A percentile compares a stretch with the other conserved stretches of the same genome.
These are phyloP conservation scores for Penicillium italicum DNA, from an alignment of 2,329 filamentous ascomycete species.

Conservation along the genomic window DNA sequence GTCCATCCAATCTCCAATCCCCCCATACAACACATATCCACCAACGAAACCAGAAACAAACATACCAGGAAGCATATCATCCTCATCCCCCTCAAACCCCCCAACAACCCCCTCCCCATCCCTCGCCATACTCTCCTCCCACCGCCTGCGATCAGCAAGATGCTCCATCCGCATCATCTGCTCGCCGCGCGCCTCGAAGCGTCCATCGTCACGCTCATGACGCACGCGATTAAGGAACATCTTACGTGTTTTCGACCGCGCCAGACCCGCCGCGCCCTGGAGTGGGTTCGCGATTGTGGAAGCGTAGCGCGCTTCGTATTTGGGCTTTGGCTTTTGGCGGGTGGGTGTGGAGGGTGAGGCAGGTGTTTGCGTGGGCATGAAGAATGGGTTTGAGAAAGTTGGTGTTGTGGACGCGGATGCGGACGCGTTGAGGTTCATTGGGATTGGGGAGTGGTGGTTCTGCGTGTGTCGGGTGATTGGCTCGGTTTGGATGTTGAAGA, in stretches of 20 bases:
- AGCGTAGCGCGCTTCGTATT: slow-evolving; percentile 38
- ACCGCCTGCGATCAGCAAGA: slow-evolving; percentile 37
- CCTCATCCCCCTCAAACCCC: slow-evolving; percentile 25
- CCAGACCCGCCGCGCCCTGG: slow-evolving; percentile 23
- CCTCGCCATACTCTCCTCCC: slow-evolving; percentile 39
- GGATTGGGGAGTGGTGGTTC: neutral
- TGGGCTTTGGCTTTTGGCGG: slow-evolving; percentile 21
- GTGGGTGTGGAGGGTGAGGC: slow-evolving; percentile 7
- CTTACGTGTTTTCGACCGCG: slow-evolving; percentile 36
- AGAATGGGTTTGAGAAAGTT: slow-evolving; percentile 12
- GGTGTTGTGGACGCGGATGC: slow-evolving; percentile 7
- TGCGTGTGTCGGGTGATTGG: neutral
- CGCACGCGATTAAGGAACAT: slow-evolving; percentile 44
- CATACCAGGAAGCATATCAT: slow-evolving; percentile 28
- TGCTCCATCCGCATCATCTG: slow-evolving; percentile 44
- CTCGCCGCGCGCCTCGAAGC: slow-evolving; percentile 42
- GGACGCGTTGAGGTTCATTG: neutral
- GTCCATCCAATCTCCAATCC: neutral
- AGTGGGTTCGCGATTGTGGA: slow-evolving; percentile 35
- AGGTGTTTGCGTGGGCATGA: neutral
- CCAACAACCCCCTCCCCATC: slow-evolving; percentile 26
- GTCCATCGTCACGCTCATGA: slow-evolving; percentile 37
- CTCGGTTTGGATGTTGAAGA: slow-evolving; percentile 4
- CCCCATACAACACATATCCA: neutral
- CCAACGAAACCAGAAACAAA: slow-evolving; percentile 1